Evolutionary conservation across 169 alveolate species (phyloP).

Genomic region (Babesia caballi): DNA sequence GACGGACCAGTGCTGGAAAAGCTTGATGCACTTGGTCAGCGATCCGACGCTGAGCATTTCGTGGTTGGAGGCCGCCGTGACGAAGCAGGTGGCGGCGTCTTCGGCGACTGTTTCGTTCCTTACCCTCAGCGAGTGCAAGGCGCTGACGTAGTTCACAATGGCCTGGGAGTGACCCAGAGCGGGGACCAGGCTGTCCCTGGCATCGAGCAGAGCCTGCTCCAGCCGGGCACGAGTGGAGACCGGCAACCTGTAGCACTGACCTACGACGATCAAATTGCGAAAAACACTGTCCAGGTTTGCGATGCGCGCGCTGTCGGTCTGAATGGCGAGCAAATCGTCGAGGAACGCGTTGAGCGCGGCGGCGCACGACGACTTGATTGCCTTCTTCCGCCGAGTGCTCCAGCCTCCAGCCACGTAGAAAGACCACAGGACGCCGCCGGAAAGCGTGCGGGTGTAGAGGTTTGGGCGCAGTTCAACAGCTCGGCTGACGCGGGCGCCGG

Average conservation of each 20-base stretch:
- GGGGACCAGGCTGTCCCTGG: background rate
- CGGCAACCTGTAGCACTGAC: slow-evolving; percentile 49
- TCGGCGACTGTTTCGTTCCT: slow-evolving; percentile 15
- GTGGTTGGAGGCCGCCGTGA: slow-evolving; percentile 4
- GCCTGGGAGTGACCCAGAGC: background rate
- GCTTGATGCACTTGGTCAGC: background rate
- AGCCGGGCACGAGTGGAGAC: slow-evolving; percentile 23
- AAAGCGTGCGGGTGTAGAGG: slow-evolving; percentile 4
- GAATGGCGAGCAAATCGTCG: slow-evolving; percentile 12
- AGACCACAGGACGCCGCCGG: slow-evolving; percentile 56
- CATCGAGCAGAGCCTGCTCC: slow-evolving; percentile 44
- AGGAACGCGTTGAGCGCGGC: slow-evolving; percentile 22
- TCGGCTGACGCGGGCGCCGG: slow-evolving; percentile 14
- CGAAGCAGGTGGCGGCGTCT: background rate
- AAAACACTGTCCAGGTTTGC: background rate
- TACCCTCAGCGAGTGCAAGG: slow-evolving; percentile 14
- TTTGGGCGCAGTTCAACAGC: slow-evolving; percentile 37
- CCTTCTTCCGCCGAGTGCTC: slow-evolving; percentile 33
- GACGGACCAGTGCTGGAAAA: slow-evolving; percentile 17
- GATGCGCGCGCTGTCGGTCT: background rate
- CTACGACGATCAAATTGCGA: slow-evolving; percentile 30
- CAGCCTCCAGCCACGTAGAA: slow-evolving; percentile 1
- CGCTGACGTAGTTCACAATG: background rate
- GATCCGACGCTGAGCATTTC: slow-evolving; percentile 2
- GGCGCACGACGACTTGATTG: slow-evolving; percentile 39